A percentile compares a stretch with the other conserved stretches of the same genome.
Conservation (phyloP, 177 flowering plant genomes). For the Vitis hybrid region DNA sequence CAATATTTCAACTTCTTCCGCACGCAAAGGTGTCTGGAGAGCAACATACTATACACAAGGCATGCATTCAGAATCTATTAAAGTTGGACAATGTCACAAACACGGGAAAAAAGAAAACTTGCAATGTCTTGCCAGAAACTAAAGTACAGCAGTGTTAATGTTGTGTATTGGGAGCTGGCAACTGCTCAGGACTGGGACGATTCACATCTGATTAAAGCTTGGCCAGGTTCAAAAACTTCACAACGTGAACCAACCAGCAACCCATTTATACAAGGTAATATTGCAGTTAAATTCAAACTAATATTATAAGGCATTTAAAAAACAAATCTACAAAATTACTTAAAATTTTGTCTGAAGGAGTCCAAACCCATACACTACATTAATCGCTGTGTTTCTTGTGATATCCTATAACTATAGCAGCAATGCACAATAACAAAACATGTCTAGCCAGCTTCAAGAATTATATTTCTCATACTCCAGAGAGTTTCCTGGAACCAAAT, state of each 20-base stretch:
- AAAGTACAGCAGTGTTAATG: background rate
- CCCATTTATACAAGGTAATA: too few relatives aligned
- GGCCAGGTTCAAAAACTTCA: too few relatives aligned
- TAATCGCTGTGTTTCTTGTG: background rate
- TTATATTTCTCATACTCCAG: background rate
- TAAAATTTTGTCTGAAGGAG: background rate
- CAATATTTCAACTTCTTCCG: slow-evolving; percentile 54
- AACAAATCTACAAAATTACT: too few relatives aligned
- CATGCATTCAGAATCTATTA: slow-evolving; percentile 8
- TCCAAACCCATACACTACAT: background rate
- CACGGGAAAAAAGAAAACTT: background rate
- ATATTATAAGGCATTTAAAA: too few relatives aligned
- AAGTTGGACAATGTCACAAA: background rate
- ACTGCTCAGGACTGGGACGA: too few relatives aligned
- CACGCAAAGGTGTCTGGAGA: slow-evolving; percentile 40
- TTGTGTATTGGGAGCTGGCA: background rate
- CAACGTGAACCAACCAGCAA: too few relatives aligned
- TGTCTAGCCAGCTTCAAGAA: background rate
- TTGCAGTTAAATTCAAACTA: too few relatives aligned
- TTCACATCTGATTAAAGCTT: too few relatives aligned
- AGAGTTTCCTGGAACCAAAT: background rate
- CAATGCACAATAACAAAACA: background rate
- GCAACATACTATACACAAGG: slow-evolving; percentile 45
- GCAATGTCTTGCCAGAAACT: background rate
- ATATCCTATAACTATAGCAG: too few relatives aligned